A percentile compares a stretch with the other conserved stretches of the same genome.
Evolutionary conservation across 805 yeast genomes (phyloP).

Genomic region (Tetrapisispora arboricola): DNA sequence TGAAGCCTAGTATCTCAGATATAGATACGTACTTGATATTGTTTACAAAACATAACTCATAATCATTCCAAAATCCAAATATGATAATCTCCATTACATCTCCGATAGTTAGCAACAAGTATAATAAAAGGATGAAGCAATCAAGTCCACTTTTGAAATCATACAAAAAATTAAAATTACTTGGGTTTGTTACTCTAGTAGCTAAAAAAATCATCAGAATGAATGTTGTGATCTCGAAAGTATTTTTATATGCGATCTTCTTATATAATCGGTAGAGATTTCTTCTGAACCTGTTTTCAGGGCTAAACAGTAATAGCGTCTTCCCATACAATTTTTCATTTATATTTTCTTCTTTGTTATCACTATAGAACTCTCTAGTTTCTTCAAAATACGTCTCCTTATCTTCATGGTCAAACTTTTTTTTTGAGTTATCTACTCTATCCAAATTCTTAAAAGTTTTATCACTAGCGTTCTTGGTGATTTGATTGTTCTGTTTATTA

Average conservation of each 20-base stretch:
- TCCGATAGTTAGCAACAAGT: not conserved
- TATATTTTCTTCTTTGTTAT: not conserved
- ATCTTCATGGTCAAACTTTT: not conserved
- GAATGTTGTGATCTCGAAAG: not conserved
- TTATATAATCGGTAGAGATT: not conserved
- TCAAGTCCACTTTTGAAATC: not conserved
- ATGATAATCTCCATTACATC: not conserved
- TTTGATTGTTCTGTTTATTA: not conserved
- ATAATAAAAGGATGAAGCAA: not conserved
- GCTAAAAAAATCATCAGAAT: not conserved
- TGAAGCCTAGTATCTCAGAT: not conserved
- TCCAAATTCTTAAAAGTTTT: too few species aligned
- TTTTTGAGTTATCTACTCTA: not conserved
- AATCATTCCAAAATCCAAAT: constrained; percentile 3
- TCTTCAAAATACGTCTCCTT: not conserved
- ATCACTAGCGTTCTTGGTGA: not conserved
- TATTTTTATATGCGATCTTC: not conserved
- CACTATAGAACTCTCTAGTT: not conserved
- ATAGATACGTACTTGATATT: not conserved
- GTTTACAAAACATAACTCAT: not conserved
- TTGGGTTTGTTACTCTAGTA: not conserved
- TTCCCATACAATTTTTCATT: not conserved
- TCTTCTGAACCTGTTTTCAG: not conserved
- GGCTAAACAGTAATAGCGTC: not conserved
- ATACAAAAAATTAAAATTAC: not conserved